Evolutionary conservation across 306 rosid genomes (phyloP).

Genomic region (Acacia acuminata): DNA sequence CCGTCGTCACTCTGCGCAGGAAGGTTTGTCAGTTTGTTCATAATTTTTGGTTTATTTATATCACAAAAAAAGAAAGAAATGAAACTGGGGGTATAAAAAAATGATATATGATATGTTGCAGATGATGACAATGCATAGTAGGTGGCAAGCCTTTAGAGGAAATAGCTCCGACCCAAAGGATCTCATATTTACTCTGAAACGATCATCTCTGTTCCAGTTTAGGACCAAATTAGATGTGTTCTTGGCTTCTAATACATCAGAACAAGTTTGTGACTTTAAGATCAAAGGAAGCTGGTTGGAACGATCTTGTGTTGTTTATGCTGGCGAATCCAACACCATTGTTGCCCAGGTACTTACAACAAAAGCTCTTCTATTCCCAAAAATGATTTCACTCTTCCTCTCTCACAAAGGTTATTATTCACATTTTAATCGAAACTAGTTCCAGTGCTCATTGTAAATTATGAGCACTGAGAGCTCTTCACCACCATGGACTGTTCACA

Average conservation of each 20-base stretch:
- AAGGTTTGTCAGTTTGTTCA: too few species aligned
- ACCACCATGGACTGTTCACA: rapidly evolving
- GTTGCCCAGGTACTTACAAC: conserved; percentile 34
- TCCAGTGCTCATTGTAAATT: too few species aligned
- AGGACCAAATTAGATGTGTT: conserved; percentile 37
- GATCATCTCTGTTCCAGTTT: not conserved
- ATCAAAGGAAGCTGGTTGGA: conserved; percentile 35
- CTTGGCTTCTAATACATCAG: conserved; percentile 35
- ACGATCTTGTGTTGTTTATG: conserved; percentile 37
- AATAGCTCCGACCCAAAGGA: not conserved
- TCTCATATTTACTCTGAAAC: not conserved
- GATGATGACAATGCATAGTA: not conserved
- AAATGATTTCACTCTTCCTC: too few species aligned
- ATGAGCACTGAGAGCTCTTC: too few species aligned
- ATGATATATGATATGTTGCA: not conserved
- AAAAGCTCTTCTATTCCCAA: too few species aligned
- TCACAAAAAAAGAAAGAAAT: too few species aligned
- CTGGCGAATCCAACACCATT: conserved; percentile 45
- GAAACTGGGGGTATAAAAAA: too few species aligned
- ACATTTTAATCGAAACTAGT: too few species aligned
- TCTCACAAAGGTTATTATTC: too few species aligned
- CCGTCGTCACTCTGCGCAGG: too few species aligned
- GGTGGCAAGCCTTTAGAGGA: conserved; percentile 18
- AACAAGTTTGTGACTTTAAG: conserved; percentile 33
- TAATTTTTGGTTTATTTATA: too few species aligned